A percentile compares a stretch with the other conserved stretches of the same genome.
These are phyloP conservation scores for Cyphellophora attinorum DNA, from an alignment of 2,329 filamentous ascomycete species.

Conservation along the genomic window DNA sequence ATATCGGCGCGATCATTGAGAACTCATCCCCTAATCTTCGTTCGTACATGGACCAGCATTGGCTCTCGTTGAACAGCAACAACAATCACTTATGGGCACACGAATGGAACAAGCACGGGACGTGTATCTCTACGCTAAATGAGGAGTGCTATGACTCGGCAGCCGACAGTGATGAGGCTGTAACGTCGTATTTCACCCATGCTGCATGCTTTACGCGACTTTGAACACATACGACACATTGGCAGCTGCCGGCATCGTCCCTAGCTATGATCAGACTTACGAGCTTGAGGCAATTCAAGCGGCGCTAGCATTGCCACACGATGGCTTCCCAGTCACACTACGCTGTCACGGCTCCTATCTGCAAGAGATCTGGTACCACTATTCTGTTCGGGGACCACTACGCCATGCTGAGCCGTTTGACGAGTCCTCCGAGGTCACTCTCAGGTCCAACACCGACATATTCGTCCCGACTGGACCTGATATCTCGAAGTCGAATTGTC, in stretches of 20 bases:
- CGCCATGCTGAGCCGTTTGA: slow-evolving; percentile 19
- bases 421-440: slow-evolving; percentile 26
- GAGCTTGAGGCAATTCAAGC: slow-evolving; percentile 48
- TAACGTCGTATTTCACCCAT: slow-evolving; percentile 50
- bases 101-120: slow-evolving; percentile 67
- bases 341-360: slow-evolving; percentile 43
- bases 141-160: slow-evolving; percentile 55
- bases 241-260: slow-evolving; percentile 49
- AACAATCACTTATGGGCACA: slow-evolving; percentile 62
- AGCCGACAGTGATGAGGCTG: neutral
- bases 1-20: slow-evolving; percentile 44
- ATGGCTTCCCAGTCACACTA: slow-evolving; percentile 48
- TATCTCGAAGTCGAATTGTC: slow-evolving; percentile 50
- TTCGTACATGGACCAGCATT: slow-evolving; percentile 59
- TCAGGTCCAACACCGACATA: slow-evolving; percentile 41
- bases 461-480: slow-evolving; percentile 27
- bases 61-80: slow-evolving; percentile 58
- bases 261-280: slow-evolving; percentile 47
- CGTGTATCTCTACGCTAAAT: slow-evolving; percentile 55
- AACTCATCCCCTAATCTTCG: slow-evolving; percentile 38
- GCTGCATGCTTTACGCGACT: slow-evolving; percentile 57
- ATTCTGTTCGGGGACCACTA: slow-evolving; percentile 44
- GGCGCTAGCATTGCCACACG: slow-evolving; percentile 44
- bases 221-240: slow-evolving; percentile 58
- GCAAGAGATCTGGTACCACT: slow-evolving; percentile 54